Evolutionary conservation across 305 asterid species (phyloP).

Genomic region (Nicotiana rustica): DNA sequence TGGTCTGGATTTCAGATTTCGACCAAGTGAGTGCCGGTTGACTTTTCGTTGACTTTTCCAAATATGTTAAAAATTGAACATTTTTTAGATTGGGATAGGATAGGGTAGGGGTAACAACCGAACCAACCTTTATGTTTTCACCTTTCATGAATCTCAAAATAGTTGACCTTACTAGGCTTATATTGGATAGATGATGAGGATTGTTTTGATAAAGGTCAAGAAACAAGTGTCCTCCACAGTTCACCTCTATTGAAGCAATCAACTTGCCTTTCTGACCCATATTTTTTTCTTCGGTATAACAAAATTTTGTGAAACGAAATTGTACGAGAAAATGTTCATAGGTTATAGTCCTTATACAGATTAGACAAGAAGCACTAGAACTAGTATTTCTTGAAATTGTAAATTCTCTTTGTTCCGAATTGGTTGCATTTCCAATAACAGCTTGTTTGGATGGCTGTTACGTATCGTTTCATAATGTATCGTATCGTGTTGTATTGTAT

Average conservation of each 20-base stretch:
- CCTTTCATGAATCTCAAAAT: constrained; percentile 3
- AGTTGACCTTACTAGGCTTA: background rate
- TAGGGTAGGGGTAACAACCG: background rate
- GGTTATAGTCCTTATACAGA: no score
- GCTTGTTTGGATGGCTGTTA: no score
- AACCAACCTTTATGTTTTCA: background rate
- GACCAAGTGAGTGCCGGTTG: no score
- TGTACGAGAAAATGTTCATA: no score
- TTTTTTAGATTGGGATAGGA: no score
- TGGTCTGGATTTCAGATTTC: no score
- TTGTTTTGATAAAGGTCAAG: background rate
- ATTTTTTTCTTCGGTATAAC: background rate
- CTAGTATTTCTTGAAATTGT: background rate
- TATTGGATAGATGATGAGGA: background rate
- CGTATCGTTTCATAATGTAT: no score
- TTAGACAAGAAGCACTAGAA: background rate
- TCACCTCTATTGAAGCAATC: background rate
- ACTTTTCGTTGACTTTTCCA: no score
- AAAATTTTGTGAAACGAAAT: no score
- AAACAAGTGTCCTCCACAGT: background rate
- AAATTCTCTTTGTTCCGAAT: background rate
- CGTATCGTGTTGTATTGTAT: no score
- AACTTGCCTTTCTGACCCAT: background rate
- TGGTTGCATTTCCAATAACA: no score
- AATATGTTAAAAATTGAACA: no score